phyloP scores from a whole-genome alignment of 345 rosid genomes.

The Mangifera indica region DNA sequence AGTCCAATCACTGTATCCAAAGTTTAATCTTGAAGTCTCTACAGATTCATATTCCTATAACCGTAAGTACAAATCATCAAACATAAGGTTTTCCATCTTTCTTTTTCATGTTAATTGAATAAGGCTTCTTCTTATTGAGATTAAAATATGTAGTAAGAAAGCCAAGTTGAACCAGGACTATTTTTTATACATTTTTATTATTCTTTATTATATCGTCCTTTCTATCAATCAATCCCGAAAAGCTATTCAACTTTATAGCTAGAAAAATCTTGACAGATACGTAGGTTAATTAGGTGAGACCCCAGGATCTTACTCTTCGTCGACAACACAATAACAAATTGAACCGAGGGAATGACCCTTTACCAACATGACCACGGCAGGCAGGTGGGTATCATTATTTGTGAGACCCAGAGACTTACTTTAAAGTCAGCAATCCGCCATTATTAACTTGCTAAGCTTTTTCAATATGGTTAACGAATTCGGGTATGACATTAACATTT shows the following conservation, averaged over 20 bases:
- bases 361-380: slow-evolving; percentile 28
- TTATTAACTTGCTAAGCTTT: slow-evolving; percentile 44
- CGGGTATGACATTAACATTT: slow-evolving; percentile 18
- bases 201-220: background rate
- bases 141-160: no score
- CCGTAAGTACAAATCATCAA: no score
- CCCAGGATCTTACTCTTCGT: slow-evolving; percentile 18
- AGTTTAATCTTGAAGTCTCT: no score
- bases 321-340: slow-evolving; percentile 33
- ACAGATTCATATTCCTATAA: no score
- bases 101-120: no score
- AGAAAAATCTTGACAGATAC: slow-evolving; percentile 17
- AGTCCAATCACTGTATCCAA: no score
- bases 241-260: slow-evolving; percentile 22
- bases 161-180: no score
- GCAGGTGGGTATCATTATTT: slow-evolving; percentile 31
- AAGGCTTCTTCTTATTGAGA: no score
- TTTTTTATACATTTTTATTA: no score
- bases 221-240: slow-evolving; percentile 5
- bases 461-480: slow-evolving; percentile 26
- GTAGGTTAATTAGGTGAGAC: slow-evolving; percentile 33
- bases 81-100: no score
- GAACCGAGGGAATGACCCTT: slow-evolving; percentile 25
- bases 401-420: slow-evolving; percentile 18
- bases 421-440: slow-evolving; percentile 44